Evolutionary conservation across 352 stramenopile genomes (phyloP), one percentile per base, ranked within the genome.

Genomic region (Pythium diclinum): DNA sequence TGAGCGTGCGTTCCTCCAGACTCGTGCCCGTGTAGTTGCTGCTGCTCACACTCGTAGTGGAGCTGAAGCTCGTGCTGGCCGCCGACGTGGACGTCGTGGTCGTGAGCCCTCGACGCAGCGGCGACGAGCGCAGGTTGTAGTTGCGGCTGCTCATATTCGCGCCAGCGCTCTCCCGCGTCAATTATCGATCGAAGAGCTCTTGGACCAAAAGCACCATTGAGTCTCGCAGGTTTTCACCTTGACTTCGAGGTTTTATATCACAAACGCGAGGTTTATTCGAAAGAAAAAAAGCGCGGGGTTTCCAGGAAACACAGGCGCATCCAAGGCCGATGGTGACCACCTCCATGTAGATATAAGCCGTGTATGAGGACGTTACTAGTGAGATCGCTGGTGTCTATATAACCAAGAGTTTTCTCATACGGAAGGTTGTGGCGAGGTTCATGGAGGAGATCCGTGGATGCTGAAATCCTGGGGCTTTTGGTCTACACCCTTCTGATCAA

Each of bases 111-210:
- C 68, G 60, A 40, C 49, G 58, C 60, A 44, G 53, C 38, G 62
- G 62, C 34, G 68, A 74, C 54, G 68, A 63, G 47, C 72, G 72
- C 46, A 78, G 68, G 61, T 68, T 73, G 55, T 78, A 78, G 53
- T 61, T 65, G 60, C 71, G 71, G 55, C 67, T 48, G 44, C 36
- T 63, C 59, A 67, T 71, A 16, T 30, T 54, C 13, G 58, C 19
- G 28, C 25, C 25, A 28, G 25, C 25, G 19, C 48, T 62, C 53
- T 54, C 51, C 53, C 61, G 42, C 53, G 33, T 56, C 61, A 67
- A 67, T 61, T 38, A 34, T 49, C 57, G 11, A 5, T 8, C 21
- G n/a, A 57, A n/a, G 32, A 61, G 52, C 60, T 67, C 47, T 49
- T 58, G 44, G 44, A 21, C n/a, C 44, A 21, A 51, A 30, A 25